Evolutionary conservation across 306 rosid genomes (phyloP), one percentile per base, ranked within the genome.

Genomic region (Cicer pinnatifidum): DNA sequence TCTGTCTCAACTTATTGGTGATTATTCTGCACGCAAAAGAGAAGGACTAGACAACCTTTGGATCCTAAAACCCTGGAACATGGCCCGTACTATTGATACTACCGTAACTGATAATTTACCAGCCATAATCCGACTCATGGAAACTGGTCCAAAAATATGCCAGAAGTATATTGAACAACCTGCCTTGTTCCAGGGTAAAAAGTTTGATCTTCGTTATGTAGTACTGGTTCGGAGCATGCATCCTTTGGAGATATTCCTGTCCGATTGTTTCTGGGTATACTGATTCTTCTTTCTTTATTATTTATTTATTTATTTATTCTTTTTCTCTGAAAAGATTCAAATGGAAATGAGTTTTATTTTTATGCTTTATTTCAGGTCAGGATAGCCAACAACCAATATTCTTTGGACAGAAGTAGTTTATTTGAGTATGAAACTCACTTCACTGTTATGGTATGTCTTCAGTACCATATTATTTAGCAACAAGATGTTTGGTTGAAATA

Each of bases 31-130:
- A 35, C 97, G 97, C 52, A 80, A 87, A 82, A 87, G 87, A 80
- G 89, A 91, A 67, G 92, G 91, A 12, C 81, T 67, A 48, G 78
- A 89, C 89, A 87, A 91, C 77, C 76, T 89, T 58, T 94, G 98
- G 98, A 91, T 94, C 86, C 74, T 91, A 75, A 94, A 91, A 84
- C 98, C 98, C 12, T 94, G 98, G 98, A 94, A 94, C 81, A 94
- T 94, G 98, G 98, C 97, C 77, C 87, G 97, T 13, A 94, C 98
- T 47, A 94, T 94, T 64, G 98, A 94, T 81, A 94, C 98, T 20
- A 77, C 97, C 41, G 96, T 91, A 45, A 91, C 95, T 48, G 94
- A 90, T 86, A 84, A 85, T 82, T 84, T 88, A 77, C 76, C 91
- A 56, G 86, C 96, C 11, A 88, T 91, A 58, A 89, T 91, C 83